These are phyloP conservation scores for Paraphaeosphaeria sporulosa DNA, from an alignment of 2,329 filamentous ascomycete genomes.

Conservation along the genomic window DNA sequence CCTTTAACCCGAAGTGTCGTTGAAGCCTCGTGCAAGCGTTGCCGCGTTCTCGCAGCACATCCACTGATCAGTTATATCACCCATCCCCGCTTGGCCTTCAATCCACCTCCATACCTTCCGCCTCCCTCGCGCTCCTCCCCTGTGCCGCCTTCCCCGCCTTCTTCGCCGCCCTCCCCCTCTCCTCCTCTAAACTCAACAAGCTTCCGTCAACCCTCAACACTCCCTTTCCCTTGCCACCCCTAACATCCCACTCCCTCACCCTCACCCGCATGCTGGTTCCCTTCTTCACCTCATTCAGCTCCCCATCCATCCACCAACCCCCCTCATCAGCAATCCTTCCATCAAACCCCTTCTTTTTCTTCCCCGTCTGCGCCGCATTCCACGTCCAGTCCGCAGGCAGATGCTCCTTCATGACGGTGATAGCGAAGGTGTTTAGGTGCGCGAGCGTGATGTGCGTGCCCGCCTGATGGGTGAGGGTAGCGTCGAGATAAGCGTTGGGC, in stretches of 20 bases:
- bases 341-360: slow-evolving; percentile 36
- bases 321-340: slow-evolving; percentile 53
- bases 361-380: slow-evolving; percentile 48
- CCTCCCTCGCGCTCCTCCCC: slow-evolving; percentile 23
- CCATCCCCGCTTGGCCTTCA: slow-evolving; percentile 2
- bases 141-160: slow-evolving; percentile 26
- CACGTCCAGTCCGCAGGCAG: slow-evolving; percentile 83
- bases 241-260: slow-evolving; percentile 85
- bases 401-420: slow-evolving; percentile 78
- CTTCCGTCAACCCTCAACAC: slow-evolving; percentile 89
- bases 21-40: too few species aligned
- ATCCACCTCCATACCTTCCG: slow-evolving; percentile 9
- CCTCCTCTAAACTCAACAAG: slow-evolving; percentile 72
- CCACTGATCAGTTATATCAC: neutral
- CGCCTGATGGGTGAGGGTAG: slow-evolving; percentile 83
- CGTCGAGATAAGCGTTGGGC: slow-evolving; percentile 77
- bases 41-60: too few species aligned
- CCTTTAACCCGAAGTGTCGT: too few species aligned
- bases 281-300: slow-evolving; percentile 64
- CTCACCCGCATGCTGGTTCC: slow-evolving; percentile 67
- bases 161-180: slow-evolving; percentile 56
- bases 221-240: slow-evolving; percentile 70
- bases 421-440: slow-evolving; percentile 91
- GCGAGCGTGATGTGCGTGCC: slow-evolving; percentile 89
- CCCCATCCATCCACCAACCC: slow-evolving; percentile 78